phyloP scores from a whole-genome alignment of 768 basidiomycete species.

The Crepidotus variabilis region DNA sequence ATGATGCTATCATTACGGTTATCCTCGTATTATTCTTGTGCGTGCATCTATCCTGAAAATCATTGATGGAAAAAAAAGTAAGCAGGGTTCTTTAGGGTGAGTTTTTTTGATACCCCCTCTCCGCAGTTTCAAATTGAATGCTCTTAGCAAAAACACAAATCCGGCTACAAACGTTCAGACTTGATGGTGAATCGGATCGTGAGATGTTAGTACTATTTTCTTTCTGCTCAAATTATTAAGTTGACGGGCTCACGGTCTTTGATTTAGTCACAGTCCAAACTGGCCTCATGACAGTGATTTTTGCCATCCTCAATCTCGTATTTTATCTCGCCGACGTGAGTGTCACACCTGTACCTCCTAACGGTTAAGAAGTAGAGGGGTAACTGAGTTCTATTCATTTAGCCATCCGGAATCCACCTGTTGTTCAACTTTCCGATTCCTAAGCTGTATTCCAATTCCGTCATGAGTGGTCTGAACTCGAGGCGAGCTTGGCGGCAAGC shows the following conservation, averaged over 20 bases:
- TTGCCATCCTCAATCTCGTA: constrained; percentile 29
- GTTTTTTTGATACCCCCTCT: background rate
- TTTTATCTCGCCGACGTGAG: constrained; percentile 26
- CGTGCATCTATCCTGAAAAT: constrained; percentile 2
- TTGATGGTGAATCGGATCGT: constrained; percentile 40
- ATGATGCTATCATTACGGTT: constrained; percentile 40
- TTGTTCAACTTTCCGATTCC: constrained; percentile 18
- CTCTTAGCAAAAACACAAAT: constrained; percentile 36
- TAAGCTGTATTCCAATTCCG: constrained; percentile 17
- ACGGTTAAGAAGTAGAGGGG: background rate
- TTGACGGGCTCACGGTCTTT: background rate
- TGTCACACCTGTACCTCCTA: background rate
- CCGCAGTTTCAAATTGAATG: no score
- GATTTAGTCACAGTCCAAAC: constrained; percentile 32
- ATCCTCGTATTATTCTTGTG: constrained; percentile 42
- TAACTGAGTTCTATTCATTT: background rate
- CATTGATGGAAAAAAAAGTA: no score
- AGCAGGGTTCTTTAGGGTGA: background rate
- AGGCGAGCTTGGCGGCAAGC: constrained; percentile 2
- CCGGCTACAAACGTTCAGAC: constrained; percentile 38
- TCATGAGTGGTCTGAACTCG: constrained; percentile 19
- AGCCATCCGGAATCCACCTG: constrained; percentile 7
- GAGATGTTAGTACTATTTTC: constrained; percentile 22
- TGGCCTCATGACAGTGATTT: constrained; percentile 29
- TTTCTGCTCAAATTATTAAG: background rate